Conservation (phyloP, 2,329 filamentous ascomycete species). For the Ophiostoma ulmi region DNA sequence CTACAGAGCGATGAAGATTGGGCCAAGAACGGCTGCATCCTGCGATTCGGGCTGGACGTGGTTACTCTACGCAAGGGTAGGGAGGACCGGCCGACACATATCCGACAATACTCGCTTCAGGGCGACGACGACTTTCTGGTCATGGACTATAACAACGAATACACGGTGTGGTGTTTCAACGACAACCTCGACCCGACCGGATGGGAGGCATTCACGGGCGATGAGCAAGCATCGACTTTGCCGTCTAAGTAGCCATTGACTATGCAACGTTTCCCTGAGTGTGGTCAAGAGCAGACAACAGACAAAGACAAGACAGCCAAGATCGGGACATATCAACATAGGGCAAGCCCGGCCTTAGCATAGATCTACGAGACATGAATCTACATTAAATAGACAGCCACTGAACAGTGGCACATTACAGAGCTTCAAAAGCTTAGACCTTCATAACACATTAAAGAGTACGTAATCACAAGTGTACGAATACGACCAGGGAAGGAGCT, state of each 20-base stretch:
- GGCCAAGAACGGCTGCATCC: slow-evolving; percentile 20
- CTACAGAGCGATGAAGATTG: slow-evolving; percentile 25
- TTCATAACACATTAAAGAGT: neutral
- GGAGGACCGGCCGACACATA: slow-evolving; percentile 17
- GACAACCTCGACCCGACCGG: slow-evolving; percentile 1
- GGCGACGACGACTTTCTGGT: slow-evolving; percentile 29
- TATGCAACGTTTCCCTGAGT: neutral
- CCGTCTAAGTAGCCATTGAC: neutral
- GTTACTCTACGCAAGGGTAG: neutral
- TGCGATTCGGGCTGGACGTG: slow-evolving; percentile 28
- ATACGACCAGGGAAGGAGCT: neutral
- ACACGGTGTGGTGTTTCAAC: slow-evolving; percentile 27
- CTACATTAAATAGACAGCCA: neutral
- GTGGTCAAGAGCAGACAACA: neutral
- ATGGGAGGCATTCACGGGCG: neutral
- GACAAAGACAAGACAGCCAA: neutral
- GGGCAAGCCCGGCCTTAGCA: neutral
- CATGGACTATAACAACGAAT: slow-evolving; percentile 21
- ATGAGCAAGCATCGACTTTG: neutral
- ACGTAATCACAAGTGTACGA: neutral
- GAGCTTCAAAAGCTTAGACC: neutral
- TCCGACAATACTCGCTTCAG: slow-evolving; percentile 20
- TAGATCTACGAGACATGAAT: neutral
- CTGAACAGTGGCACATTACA: neutral
- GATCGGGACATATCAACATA: neutral